Base-by-base conservation (phyloP, 192 early-diverging fungal genomes). In the Martensiomyces pterosporus region DNA sequence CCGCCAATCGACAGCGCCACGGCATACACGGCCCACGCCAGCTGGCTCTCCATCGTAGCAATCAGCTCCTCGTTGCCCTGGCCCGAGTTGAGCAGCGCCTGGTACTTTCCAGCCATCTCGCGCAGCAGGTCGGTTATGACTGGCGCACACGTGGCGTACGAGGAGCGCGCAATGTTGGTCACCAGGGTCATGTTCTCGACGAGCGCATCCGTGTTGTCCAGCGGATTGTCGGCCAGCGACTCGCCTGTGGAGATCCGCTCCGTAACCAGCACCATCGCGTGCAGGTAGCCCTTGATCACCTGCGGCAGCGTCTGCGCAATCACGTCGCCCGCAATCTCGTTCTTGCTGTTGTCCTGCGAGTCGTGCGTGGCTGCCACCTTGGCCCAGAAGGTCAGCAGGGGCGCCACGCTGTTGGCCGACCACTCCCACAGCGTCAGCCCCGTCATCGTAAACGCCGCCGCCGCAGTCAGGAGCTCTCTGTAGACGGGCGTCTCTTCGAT, bases 331-430 rank as follows among this genome's bases (percentile, higher is more conserved):
- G 59, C 56, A 3, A 61, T 50, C 24, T 49, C 56, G 1, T 47
- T 8, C 41, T 64, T 60, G 23, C 16, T 10, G 46, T 45, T 51
- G 46, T 77, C 64, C 24, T 66, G 57, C 42, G 60, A 26, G 35
- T 73, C 74, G 47, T 67, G 75, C n/a, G 77, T 64, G 26, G 66
- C 59, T 8, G 76, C 79, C 42, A 92, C 86, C 62, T 88, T 91
- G 18, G 86, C 83, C 92, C 92, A 94, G 57, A 94, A 94, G 9
- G 79, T 81, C 48, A 93, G 64, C 24, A 93, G 52, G 47, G 90
- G 90, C 24, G 76, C 68, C 0, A 89, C 64, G 59, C 82, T 85
- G 59, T 89, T 83, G 25, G 88, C 78, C 35, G 85, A 79, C 74
- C 80, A 86, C 79, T 84, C 72, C 64, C 46, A 62, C 38, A 69